Percentiles rank a stretch among this genome's conserved stretches.
Conservation (phyloP, 2,329 filamentous ascomycete genomes). For the Zymoseptoria tritici region DNA sequence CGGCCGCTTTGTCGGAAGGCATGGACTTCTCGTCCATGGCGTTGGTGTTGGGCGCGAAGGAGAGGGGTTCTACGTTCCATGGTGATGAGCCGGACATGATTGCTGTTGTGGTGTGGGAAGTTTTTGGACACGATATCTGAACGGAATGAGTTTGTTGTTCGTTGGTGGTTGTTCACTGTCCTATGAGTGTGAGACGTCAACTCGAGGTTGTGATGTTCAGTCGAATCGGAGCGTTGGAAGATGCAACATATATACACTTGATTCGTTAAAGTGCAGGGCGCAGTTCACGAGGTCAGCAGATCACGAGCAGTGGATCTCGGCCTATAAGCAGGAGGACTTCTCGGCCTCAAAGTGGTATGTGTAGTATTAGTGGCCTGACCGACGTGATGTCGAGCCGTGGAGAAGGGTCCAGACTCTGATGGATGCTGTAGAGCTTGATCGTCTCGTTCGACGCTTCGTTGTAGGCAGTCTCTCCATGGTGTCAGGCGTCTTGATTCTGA, state of each 20-base stretch:
- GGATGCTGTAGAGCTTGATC: background rate
- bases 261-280: too few species aligned
- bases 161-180: too few species aligned
- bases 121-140: too few species aligned
- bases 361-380: background rate
- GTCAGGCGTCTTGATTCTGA: background rate
- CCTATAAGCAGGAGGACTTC: background rate
- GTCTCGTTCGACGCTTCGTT: background rate
- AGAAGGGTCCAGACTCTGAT: background rate
- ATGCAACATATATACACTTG: too few species aligned
- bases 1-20: slow-evolving; percentile 19
- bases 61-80: slow-evolving; percentile 14
- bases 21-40: slow-evolving; percentile 18
- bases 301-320: background rate
- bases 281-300: background rate
- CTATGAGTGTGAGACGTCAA: background rate
- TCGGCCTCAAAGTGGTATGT: background rate
- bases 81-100: slow-evolving; percentile 8
- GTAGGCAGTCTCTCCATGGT: background rate
- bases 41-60: slow-evolving; percentile 18
- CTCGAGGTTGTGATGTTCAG: background rate
- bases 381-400: background rate
- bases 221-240: too few species aligned
- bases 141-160: background rate
- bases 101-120: background rate